phyloP scores from a whole-genome alignment of 768 basidiomycete genomes.

The Hericium coralloides region DNA sequence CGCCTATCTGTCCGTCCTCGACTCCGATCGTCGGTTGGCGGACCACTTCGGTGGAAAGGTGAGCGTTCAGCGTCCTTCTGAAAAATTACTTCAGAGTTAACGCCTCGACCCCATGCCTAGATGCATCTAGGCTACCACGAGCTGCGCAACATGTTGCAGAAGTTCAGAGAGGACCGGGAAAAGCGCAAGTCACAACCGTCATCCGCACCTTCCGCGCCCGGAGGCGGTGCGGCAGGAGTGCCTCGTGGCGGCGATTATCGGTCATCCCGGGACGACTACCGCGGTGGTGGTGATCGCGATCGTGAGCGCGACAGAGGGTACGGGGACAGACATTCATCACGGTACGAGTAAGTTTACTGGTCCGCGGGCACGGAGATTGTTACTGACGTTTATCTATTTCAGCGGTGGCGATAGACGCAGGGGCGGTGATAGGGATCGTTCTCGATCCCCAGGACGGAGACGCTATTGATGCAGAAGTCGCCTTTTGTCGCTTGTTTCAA shows the following conservation, averaged over 20 bases:
- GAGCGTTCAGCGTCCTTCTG: constrained; percentile 20
- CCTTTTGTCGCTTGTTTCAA: not conserved
- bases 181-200: constrained; percentile 54
- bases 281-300: constrained; percentile 61
- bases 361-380: not conserved
- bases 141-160: constrained; percentile 84
- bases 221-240: constrained; percentile 19
- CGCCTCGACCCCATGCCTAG: constrained; percentile 31
- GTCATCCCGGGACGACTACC: constrained; percentile 50
- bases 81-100: not conserved
- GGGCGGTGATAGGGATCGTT: constrained; percentile 10
- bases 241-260: constrained; percentile 42
- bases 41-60: constrained; percentile 99
- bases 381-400: not conserved
- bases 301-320: constrained; percentile 71
- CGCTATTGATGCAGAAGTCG: constrained; percentile 2
- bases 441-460: constrained; percentile 14
- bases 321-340: constrained; percentile 31
- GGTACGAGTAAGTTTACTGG: constrained; percentile 9
- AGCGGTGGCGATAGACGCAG: constrained; percentile 5
- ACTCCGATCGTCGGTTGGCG: constrained; percentile 96
- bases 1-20: constrained; percentile 96
- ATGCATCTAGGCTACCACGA: constrained; percentile 99
- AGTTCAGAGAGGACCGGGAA: constrained; percentile 87
- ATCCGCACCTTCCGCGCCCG: constrained; percentile 22